Base-by-base conservation (phyloP, 2,329 filamentous ascomycete genomes). In the Pseudomassariella vexata region DNA sequence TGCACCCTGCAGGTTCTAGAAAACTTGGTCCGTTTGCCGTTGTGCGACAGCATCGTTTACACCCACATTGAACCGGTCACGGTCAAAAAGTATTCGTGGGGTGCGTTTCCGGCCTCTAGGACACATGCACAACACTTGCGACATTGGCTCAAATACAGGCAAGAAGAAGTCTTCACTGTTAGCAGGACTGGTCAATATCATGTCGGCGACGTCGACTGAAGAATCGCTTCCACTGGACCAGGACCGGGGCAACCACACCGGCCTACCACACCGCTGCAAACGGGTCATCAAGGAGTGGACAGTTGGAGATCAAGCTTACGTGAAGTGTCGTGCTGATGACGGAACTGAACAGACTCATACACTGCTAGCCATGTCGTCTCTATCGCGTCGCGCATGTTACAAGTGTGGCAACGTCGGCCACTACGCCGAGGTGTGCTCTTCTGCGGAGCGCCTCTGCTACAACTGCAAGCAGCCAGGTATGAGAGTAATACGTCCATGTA, bases 401-500 rank as follows among this genome's bases (percentile, higher is more conserved):
- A 85, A 82, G 63, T 82, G 77, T 66, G 84, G 84, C 68, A 87
- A 88, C 54, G 82, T 88, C 60, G 83, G 83, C 61, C 83, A 88
- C 61, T 80, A 77, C 46, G 70, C 69, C 57, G 89, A 96, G 76
- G 89, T 95, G 49, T 98, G 92, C 83, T 92, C 90, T 41, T 95
- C 90, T 39, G 85, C 89, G 39, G 90, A 98, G 76, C 86, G 92
- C 57, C 84, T 98, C 55, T 98, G 92, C 82, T 98, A 98, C 72
- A 98, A 98, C 75, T 98, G 92, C 79, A 90, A 90, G 72, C 84
- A 90, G 68, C 85, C 85, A 41, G 84, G 79, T 80, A 55, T 32
- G 39, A 40, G 21, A 8, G 24, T 14, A 15, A 8, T 9, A 19
- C 11, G 10, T 7, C 18, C 8, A 20, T n/a, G n/a, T 23, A 12